Percentiles rank a stretch among this genome's conserved stretches.
phyloP scores from a whole-genome alignment of 2,329 filamentous ascomycete species.

The Tolypocladium ovalisporum region DNA sequence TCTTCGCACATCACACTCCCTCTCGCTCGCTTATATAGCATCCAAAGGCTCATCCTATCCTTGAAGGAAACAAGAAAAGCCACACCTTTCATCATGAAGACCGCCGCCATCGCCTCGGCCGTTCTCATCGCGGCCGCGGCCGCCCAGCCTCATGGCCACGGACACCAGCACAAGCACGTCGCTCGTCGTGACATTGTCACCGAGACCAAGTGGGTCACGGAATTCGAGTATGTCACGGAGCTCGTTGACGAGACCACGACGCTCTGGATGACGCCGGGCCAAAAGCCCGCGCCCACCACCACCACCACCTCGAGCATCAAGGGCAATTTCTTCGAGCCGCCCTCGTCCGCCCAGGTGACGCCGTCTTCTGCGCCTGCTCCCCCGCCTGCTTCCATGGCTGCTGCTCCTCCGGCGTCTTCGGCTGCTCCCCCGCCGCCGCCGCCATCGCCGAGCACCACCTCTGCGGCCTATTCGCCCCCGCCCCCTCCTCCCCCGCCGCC shows the following conservation, averaged over 20 bases:
- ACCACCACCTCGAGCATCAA: slow-evolving; percentile 11
- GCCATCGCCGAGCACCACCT: slow-evolving; percentile 4
- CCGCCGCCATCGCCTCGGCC: slow-evolving; percentile 17
- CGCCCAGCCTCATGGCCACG: slow-evolving; percentile 38
- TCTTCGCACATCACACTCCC: background rate
- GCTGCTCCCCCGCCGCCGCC: slow-evolving; percentile 9
- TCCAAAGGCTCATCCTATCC: background rate
- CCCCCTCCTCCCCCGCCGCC: slow-evolving; percentile 5
- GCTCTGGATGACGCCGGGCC: slow-evolving; percentile 27
- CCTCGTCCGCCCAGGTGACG: slow-evolving; percentile 1
- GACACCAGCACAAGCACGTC: slow-evolving; percentile 24
- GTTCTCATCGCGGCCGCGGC: slow-evolving; percentile 29
- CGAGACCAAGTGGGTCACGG: slow-evolving; percentile 39
- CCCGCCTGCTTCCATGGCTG: slow-evolving; percentile 2
- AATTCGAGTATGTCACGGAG: slow-evolving; percentile 35
- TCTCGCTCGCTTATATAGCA: background rate
- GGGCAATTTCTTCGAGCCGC: slow-evolving; percentile 19
- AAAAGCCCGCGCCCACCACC: slow-evolving; percentile 14
- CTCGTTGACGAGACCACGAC: slow-evolving; percentile 38
- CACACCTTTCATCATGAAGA: slow-evolving; percentile 29
- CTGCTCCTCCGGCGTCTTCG: slow-evolving; percentile 4
- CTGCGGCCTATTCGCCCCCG: background rate
- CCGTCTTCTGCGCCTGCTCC: slow-evolving; percentile 2
- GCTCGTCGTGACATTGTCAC: slow-evolving; percentile 32
- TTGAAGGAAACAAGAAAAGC: background rate